Percentiles rank a stretch among this genome's conserved stretches.
Conservation (phyloP, 2,329 filamentous ascomycete genomes). For the Dendrostoma leiphaemia region DNA sequence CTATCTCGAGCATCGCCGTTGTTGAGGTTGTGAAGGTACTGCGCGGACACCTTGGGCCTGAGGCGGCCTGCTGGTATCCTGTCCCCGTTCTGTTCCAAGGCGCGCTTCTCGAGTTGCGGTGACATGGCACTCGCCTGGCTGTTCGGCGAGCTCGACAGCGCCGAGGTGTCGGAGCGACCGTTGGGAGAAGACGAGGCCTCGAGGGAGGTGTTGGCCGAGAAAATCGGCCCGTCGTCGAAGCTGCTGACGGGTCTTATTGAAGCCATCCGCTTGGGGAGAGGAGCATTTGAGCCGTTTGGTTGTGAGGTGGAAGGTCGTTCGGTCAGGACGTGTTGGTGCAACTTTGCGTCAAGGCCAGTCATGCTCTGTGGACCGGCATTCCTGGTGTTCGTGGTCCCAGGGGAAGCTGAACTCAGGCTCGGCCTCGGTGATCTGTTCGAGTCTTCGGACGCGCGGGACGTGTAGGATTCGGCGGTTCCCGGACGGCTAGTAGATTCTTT, state of each 20-base stretch:
- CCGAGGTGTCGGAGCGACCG: slow-evolving; percentile 38
- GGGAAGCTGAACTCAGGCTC: slow-evolving; percentile 16
- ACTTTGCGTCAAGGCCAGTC: slow-evolving; percentile 9
- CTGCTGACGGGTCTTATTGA: slow-evolving; percentile 57
- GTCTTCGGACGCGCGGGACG: slow-evolving; percentile 18
- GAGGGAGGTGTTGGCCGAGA: slow-evolving; percentile 39
- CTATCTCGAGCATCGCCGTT: slow-evolving; percentile 18
- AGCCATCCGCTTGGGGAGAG: slow-evolving; percentile 31
- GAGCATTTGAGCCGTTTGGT: slow-evolving; percentile 17
- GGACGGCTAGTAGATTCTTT: slow-evolving; percentile 18
- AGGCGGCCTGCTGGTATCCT: slow-evolving; percentile 34
- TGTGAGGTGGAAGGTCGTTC: slow-evolving; percentile 25
- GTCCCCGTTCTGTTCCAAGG: slow-evolving; percentile 30
- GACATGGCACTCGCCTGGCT: slow-evolving; percentile 52
- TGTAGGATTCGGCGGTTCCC: slow-evolving; percentile 15
- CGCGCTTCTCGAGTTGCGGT: slow-evolving; percentile 33
- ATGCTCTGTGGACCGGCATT: slow-evolving; percentile 3
- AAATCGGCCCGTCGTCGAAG: slow-evolving; percentile 42
- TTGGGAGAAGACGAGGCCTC: slow-evolving; percentile 33
- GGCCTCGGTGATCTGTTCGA: slow-evolving; percentile 11
- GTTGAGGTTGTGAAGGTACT: slow-evolving; percentile 12
- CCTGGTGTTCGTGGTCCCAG: slow-evolving; percentile 8
- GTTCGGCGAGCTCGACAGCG: slow-evolving; percentile 55
- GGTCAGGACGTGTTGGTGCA: slow-evolving; percentile 21
- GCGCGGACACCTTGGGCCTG: slow-evolving; percentile 29